A percentile compares a stretch with the other conserved stretches of the same genome.
Evolutionary conservation across 2,329 filamentous ascomycete species (phyloP).

Genomic region (Aotearoamyces nothofagi): DNA sequence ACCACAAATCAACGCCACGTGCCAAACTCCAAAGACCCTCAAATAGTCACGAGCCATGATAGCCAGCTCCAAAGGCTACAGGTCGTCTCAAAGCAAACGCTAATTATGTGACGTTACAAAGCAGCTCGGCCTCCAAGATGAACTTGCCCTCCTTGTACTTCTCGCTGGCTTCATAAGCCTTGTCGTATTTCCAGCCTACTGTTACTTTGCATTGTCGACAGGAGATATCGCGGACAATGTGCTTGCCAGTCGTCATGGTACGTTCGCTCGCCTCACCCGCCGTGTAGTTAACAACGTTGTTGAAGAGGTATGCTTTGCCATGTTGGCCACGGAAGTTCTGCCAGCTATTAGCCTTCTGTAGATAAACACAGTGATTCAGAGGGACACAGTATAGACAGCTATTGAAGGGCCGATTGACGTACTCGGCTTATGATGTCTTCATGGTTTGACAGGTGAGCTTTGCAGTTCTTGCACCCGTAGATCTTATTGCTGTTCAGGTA

Average conservation of each 20-base stretch:
- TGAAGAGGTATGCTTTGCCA: slow-evolving; percentile 95
- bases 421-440: slow-evolving; percentile 93
- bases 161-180: slow-evolving; percentile 80
- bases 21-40: too few relatives aligned
- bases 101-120: slow-evolving; percentile 54
- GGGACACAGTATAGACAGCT: not conserved
- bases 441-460: slow-evolving; percentile 87
- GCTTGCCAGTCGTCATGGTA: slow-evolving; percentile 93
- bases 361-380: too few relatives aligned
- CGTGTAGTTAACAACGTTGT: slow-evolving; percentile 81
- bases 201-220: slow-evolving; percentile 85
- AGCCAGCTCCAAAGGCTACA: too few relatives aligned
- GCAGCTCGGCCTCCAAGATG: slow-evolving; percentile 82
- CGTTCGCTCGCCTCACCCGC: slow-evolving; percentile 77
- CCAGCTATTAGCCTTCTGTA: too few relatives aligned
- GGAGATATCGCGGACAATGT: slow-evolving; percentile 84
- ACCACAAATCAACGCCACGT: too few relatives aligned
- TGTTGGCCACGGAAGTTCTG: slow-evolving; percentile 98
- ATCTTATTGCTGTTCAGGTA: slow-evolving; percentile 80
- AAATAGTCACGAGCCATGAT: too few relatives aligned
- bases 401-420: slow-evolving; percentile 27
- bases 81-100: too few relatives aligned
- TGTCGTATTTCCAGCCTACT: slow-evolving; percentile 98
- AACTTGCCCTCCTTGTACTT: slow-evolving; percentile 99
- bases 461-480: slow-evolving; percentile 89